These are phyloP conservation scores for Puccinia horiana DNA, from an alignment of 1,284 basidiomycete genomes.

Conservation along the genomic window DNA sequence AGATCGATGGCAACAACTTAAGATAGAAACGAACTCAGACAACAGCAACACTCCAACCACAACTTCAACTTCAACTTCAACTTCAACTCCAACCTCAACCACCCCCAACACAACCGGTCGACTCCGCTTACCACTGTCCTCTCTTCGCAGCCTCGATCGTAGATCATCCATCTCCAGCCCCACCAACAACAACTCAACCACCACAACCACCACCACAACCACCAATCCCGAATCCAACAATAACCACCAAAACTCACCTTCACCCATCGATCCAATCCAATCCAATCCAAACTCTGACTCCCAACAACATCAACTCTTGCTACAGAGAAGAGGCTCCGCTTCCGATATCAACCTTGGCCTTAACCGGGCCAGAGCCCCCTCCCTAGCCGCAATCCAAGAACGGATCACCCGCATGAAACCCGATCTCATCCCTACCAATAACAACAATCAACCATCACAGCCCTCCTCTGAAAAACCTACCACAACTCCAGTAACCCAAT, in stretches of 20 bases:
- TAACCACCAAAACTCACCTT: neutral
- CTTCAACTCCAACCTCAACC: neutral
- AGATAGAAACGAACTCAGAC: neutral
- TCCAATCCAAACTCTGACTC: neutral
- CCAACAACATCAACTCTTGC: constrained; percentile 8
- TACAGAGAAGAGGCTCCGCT: constrained; percentile 18
- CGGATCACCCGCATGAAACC: constrained; percentile 29
- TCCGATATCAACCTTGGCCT: constrained; percentile 34
- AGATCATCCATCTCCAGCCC: constrained; percentile 2
- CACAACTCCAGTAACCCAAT: neutral
- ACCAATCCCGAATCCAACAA: neutral
- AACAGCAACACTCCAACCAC: neutral
- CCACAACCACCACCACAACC: neutral
- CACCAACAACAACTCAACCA: neutral
- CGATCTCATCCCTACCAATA: neutral
- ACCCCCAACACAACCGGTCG: neutral
- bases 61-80: neutral
- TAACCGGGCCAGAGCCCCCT: constrained; percentile 35
- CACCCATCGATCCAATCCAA: neutral
- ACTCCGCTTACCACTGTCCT: constrained; percentile 2
- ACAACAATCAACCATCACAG: neutral
- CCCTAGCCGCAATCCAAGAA: constrained; percentile 42
- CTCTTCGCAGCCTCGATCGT: neutral
- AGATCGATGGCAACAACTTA: constrained; percentile 17
- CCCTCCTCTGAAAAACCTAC: neutral